Base-by-base conservation (phyloP, 306 rosid species). In the Vachellia pachyceras region DNA sequence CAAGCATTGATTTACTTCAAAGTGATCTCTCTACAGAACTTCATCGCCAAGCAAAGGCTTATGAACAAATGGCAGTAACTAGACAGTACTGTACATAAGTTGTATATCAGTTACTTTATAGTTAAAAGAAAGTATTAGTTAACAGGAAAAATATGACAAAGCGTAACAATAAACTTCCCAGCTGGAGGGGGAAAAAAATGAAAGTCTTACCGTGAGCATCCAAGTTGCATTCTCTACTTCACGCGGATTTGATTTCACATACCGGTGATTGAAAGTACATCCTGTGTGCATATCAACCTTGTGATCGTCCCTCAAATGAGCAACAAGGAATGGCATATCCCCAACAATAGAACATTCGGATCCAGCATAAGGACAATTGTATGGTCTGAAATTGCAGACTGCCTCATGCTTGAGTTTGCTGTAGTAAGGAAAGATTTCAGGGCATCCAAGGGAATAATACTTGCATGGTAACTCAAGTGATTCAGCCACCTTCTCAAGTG, bases 231-330 rank as follows among this genome's bases (percentile, higher is more conserved):
- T 95, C 89, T 95, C 98, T 61, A 95, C 99, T 89, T 95, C 99
- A 33, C 98, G 95, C 0, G 99, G 99, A 87, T 95, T 95, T 23
- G 99, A 93, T 85, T 96, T 96, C 76, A 96, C 99, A 63, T 96
- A 96, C 20, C 99, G 98, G 79, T 96, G 99, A 86, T 96, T 96
- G 85, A 94, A 96, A 75, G 99, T 94, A 87, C 97, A 96, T 68
- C 99, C 99, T 4, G 98, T 92, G 85, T 96, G 99, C 99, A 96
- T 96, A 87, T 96, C 99, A 57, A 96, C 99, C 85, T 96, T 96
- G 70, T 96, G 99, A 85, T 96, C 99, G 52, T 96, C 99, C 87
- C 99, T 90, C 86, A 96, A 79, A 86, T 96, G 99, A 71, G 97
- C 83, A 88, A 96, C 99, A 8, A 96, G 92, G 82, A 90, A 96